phyloP scores from a whole-genome alignment of 176 grass and related monocot species.

The Echinochloa phyllopogon region DNA sequence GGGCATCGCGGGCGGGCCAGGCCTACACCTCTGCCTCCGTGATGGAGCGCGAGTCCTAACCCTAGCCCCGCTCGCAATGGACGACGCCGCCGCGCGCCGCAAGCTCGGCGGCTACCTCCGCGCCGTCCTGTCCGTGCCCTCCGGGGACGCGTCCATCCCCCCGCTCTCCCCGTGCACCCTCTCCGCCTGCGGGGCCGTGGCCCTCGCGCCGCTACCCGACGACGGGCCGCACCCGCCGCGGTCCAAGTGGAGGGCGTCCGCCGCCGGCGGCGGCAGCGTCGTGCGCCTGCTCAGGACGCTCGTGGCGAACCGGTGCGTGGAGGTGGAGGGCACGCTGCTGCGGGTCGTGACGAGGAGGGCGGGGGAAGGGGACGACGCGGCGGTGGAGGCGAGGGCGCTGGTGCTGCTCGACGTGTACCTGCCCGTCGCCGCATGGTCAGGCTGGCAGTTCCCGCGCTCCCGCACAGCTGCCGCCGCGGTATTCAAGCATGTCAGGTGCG shows the following conservation, averaged over 20 bases:
- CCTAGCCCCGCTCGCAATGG: neutral
- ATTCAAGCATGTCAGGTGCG: constrained; percentile 84
- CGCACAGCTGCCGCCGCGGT: constrained; percentile 52
- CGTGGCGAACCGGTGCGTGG: constrained; percentile 44
- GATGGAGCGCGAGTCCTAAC: neutral
- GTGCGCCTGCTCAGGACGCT: constrained; percentile 62
- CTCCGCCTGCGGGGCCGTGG: constrained; percentile 39
- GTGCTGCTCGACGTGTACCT: constrained; percentile 82
- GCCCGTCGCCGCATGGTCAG: constrained; percentile 64
- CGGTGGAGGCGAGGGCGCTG: constrained; percentile 54
- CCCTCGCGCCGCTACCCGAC: constrained; percentile 44
- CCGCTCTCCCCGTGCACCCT: constrained; percentile 46
- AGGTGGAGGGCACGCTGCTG: constrained; percentile 61
- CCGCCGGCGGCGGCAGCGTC: constrained; percentile 51
- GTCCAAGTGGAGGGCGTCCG: constrained; percentile 39
- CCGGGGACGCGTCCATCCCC: neutral
- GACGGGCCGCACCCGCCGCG: constrained; percentile 1
- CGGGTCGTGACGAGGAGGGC: constrained; percentile 40
- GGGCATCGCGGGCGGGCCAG: neutral
- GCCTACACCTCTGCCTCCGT: neutral
- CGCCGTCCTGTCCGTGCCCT: constrained; percentile 49
- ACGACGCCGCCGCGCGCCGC: constrained; percentile 15
- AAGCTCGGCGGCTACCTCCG: constrained; percentile 85
- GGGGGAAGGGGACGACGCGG: neutral
- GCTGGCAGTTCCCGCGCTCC: constrained; percentile 77